Evolutionary conservation across 2,329 filamentous ascomycete species (phyloP).

Genomic region (Aureobasidium sp.): DNA sequence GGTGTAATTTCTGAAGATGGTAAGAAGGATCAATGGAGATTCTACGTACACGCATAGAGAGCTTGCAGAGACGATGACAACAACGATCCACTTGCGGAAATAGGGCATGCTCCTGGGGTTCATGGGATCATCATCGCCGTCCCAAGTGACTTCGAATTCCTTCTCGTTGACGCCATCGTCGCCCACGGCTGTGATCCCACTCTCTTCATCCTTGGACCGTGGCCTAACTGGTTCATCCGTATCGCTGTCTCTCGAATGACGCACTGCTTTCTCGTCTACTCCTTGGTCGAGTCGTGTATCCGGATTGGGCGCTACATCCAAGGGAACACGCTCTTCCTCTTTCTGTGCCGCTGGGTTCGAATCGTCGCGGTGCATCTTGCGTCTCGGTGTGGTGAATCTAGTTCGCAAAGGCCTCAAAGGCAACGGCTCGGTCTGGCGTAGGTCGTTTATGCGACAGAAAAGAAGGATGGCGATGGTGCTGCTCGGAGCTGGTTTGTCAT

Average conservation of each 20-base stretch:
- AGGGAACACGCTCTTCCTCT: constrained; percentile 8
- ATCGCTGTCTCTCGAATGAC: constrained; percentile 1
- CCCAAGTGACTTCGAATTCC: constrained; percentile 64
- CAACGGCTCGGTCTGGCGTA: neutral
- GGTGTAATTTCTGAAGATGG: neutral
- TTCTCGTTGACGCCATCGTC: constrained; percentile 19
- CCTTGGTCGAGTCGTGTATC: neutral
- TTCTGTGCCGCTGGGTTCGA: neutral
- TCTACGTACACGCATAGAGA: constrained; percentile 58
- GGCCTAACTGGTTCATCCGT: neutral
- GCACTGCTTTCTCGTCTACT: neutral
- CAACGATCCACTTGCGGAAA: constrained; percentile 68
- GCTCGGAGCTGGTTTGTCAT: neutral
- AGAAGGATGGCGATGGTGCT: neutral
- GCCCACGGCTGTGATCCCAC: neutral
- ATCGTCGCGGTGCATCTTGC: neutral
- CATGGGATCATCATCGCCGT: constrained; percentile 62
- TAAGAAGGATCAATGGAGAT: neutral
- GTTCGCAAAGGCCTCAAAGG: neutral
- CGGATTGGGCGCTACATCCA: constrained; percentile 3
- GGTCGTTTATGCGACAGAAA: neutral
- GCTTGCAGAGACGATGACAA: constrained; percentile 61
- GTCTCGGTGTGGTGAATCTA: neutral
- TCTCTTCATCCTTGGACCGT: constrained; percentile 9
- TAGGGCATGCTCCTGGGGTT: constrained; percentile 60